These are phyloP conservation scores for Lentinula guzmanii DNA, from an alignment of 768 basidiomycete genomes.

Conservation along the genomic window DNA sequence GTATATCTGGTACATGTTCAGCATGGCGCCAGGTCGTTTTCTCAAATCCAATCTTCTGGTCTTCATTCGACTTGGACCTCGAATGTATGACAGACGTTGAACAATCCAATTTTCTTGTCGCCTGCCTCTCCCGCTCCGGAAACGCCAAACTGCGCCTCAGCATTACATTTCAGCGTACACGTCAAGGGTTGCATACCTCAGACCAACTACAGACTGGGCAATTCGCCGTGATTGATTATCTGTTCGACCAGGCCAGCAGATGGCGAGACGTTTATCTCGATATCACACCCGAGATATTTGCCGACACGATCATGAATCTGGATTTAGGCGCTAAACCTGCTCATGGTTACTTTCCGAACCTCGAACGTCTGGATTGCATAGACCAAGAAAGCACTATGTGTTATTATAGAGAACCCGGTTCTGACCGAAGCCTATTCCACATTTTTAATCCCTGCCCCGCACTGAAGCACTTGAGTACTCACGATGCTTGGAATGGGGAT, in stretches of 20 bases:
- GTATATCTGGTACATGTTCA: not conserved
- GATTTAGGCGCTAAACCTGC: not conserved
- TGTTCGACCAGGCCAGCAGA: not conserved
- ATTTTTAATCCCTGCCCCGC: not conserved
- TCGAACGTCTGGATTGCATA: not conserved
- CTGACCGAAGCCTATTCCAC: not conserved
- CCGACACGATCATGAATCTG: not conserved
- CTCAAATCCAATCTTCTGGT: not conserved
- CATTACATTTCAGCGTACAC: not conserved
- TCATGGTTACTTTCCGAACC: not conserved
- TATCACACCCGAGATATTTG: not conserved
- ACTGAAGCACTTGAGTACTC: not conserved
- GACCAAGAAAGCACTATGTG: not conserved
- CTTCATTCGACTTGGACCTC: not conserved
- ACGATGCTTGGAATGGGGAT: not conserved
- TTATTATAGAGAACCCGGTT: not conserved
- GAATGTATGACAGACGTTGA: not conserved
- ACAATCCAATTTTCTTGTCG: not conserved
- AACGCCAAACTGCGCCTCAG: not conserved
- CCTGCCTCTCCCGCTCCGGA: not conserved
- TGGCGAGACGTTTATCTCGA: not conserved
- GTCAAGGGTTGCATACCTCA: not conserved
- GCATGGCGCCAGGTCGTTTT: not conserved
- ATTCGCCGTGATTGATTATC: not conserved
- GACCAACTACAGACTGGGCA: not conserved